Conservation (phyloP, 176 grass and related monocot genomes). For the Tillandsia fasciculata region DNA sequence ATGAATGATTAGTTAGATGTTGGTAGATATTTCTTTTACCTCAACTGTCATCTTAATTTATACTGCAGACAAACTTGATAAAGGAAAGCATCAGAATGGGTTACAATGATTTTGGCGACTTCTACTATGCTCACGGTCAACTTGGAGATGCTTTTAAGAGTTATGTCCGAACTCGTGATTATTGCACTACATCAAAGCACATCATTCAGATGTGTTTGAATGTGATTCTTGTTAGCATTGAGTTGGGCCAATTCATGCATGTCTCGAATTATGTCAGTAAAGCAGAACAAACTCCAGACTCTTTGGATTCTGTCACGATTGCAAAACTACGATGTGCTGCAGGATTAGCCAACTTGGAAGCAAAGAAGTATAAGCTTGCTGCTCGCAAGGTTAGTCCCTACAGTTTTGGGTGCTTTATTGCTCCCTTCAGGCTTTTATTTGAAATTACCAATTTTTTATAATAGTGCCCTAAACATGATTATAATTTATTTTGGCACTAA, state of each 20-base stretch:
- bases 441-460: background rate
- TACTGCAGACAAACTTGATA: conserved; percentile 82
- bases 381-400: conserved; percentile 70
- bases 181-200: conserved; percentile 97
- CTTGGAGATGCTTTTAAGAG: conserved; percentile 91
- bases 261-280: conserved; percentile 86
- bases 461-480: background rate
- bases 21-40: background rate
- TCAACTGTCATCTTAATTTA: background rate
- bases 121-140: conserved; percentile 75
- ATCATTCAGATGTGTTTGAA: conserved; percentile 98
- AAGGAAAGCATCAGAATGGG: conserved; percentile 99
- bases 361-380: conserved; percentile 93
- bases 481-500: background rate
- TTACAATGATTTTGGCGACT: conserved; percentile 88
- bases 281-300: conserved; percentile 76
- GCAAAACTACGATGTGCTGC: conserved; percentile 73
- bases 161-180: conserved; percentile 90
- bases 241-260: conserved; percentile 77
- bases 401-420: conserved; percentile 1
- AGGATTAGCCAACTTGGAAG: conserved; percentile 70
- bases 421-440: background rate
- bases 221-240: conserved; percentile 88
- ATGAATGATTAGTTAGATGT: background rate
- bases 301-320: conserved; percentile 31